A percentile compares a stretch with the other conserved stretches of the same genome.
Evolutionary conservation across 23 red algal species (phyloP).

Genomic region (Cyanidium caldarium): DNA sequence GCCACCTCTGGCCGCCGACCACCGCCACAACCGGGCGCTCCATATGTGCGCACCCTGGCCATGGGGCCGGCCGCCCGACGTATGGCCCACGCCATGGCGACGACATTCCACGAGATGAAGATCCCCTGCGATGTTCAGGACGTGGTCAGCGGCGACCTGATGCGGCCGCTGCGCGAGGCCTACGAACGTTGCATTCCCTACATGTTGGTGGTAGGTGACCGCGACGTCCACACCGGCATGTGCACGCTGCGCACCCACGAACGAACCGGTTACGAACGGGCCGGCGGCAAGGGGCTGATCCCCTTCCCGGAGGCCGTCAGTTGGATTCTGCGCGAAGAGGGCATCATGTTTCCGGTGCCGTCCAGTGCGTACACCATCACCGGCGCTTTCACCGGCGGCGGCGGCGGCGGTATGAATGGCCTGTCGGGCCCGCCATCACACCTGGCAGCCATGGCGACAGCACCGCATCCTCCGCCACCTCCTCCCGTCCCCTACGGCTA

Average conservation of each 20-base stretch:
- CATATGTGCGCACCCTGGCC: conserved; percentile 48
- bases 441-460: not conserved
- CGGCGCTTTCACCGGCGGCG: not conserved
- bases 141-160: conserved; percentile 44
- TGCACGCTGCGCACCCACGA: conserved; percentile 81
- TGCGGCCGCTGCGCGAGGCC: conserved; percentile 40
- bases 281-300: conserved; percentile 55
- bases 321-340: conserved; percentile 58
- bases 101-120: conserved; percentile 27
- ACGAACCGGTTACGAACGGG: conserved; percentile 73
- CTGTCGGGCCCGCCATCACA: not conserved
- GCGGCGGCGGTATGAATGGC: not conserved
- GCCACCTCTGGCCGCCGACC: not conserved
- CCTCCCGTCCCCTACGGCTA: not conserved
- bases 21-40: not conserved
- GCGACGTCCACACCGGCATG: conserved; percentile 46
- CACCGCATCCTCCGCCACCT: not conserved
- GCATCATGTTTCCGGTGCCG: not conserved
- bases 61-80: conserved; percentile 50
- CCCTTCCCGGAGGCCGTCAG: conserved; percentile 61
- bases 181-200: conserved; percentile 56
- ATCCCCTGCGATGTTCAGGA: conserved; percentile 48
- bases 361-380: not conserved
- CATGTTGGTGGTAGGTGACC: conserved; percentile 67
- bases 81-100: conserved; percentile 47